Percentiles rank a stretch among this genome's conserved stretches.
phyloP scores from a whole-genome alignment of 768 basidiomycete species.

The Kwoniella mangroviensis region DNA sequence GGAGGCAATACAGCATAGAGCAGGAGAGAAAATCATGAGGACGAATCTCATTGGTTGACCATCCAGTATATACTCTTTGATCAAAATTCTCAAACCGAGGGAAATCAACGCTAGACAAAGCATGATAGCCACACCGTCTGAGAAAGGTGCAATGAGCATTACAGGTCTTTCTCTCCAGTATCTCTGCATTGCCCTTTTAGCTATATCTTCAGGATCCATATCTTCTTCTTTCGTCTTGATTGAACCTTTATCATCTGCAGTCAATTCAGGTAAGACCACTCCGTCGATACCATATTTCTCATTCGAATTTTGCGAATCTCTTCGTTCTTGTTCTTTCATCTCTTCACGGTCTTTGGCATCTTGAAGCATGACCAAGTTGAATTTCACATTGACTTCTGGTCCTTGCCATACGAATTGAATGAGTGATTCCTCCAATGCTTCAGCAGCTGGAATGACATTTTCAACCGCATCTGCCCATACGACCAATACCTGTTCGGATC shows the following conservation, averaged over 20 bases:
- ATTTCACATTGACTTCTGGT: slow-evolving; percentile 45
- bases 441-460: slow-evolving; percentile 67
- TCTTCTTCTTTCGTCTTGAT: slow-evolving; percentile 30
- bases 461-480: slow-evolving; percentile 84
- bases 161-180: slow-evolving; percentile 47
- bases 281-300: slow-evolving; percentile 27
- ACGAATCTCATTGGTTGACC: slow-evolving; percentile 68
- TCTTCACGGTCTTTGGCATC: slow-evolving; percentile 35
- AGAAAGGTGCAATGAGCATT: slow-evolving; percentile 50
- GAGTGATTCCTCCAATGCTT: slow-evolving; percentile 67
- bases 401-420: slow-evolving; percentile 79
- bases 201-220: slow-evolving; percentile 50
- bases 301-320: slow-evolving; percentile 17
- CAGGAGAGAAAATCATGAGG: slow-evolving; percentile 69
- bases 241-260: slow-evolving; percentile 39
- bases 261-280: slow-evolving; percentile 20
- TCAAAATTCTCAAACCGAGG: slow-evolving; percentile 55
- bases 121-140: slow-evolving; percentile 50
- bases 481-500: slow-evolving; percentile 80
- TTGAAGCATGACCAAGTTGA: slow-evolving; percentile 41
- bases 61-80: slow-evolving; percentile 74
- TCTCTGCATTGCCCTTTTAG: slow-evolving; percentile 33
- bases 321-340: slow-evolving; percentile 20
- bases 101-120: slow-evolving; percentile 42
- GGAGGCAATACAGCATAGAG: slow-evolving; percentile 69